Evolutionary conservation across 331 rosid genomes (phyloP), one percentile per base, ranked within the genome.

Genomic region (Acacia concinna): DNA sequence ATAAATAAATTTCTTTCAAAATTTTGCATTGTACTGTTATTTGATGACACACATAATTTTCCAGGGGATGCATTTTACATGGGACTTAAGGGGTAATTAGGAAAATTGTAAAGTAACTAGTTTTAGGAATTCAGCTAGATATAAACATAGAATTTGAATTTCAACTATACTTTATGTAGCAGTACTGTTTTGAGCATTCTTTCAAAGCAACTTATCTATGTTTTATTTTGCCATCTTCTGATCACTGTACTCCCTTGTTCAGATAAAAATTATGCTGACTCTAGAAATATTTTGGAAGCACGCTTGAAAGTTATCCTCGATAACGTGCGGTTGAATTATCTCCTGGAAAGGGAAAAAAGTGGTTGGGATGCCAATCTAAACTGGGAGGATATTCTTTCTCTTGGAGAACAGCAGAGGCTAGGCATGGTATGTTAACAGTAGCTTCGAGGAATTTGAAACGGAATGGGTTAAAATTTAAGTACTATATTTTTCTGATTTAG

Each of bases 351-450:
- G 81, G 94, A 84, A 77, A 82, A 77, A 62, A 83, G 78, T 27
- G 94, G 99, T 63, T 95, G 98, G 99, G 97, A 95, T 82, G 96
- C 98, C 68, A 87, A 86, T 81, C 74, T 86, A 81, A 91, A 93
- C 68, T 95, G 99, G 99, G 98, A 95, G 81, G 98, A 95, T 82
- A 86, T 77, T 38, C 97, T 95, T 32, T 95, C 99, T 57, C 96
- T 95, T 62, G 99, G 99, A 41, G 99, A 95, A 85, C 99, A 95
- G 86, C 99, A 95, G 91, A 91, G 99, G 78, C 85, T 95, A 74
- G 99, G 99, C 87, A 95, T 95, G 99, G 99, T 95, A 83, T 71
- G 94, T 69, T 8, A 63, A 81, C 67, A 20, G 44, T 69, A 47
- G 27, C 56, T 18, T 44, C 41, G 62, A 4, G 37, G 23, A 35